Evolutionary conservation across 371 early-diverging fungal species (phyloP).

Genomic region (Batkoa obscura): DNA sequence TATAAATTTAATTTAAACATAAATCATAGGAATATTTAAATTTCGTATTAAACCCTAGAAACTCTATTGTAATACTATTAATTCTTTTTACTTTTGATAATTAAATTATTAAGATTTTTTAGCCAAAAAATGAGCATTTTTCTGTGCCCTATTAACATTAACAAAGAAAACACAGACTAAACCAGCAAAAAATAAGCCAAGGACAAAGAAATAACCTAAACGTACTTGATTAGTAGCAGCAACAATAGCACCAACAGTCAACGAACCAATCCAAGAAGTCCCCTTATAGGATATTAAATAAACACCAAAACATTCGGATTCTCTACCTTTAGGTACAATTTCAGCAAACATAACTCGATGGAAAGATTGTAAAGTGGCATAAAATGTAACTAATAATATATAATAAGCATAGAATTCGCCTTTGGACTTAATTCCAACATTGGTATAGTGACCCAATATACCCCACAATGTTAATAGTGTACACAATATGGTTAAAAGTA

Average conservation of each 20-base stretch:
- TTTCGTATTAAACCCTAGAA: no score
- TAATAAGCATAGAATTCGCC: background rate
- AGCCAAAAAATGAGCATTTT: background rate
- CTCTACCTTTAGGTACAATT: constrained; percentile 25
- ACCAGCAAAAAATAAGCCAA: background rate
- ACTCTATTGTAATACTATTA: no score
- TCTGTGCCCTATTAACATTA: background rate
- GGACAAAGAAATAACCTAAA: background rate
- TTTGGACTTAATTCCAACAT: background rate
- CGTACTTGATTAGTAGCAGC: background rate
- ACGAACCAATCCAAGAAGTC: constrained; percentile 37
- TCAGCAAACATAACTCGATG: constrained; percentile 22
- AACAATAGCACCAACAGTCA: constrained; percentile 27
- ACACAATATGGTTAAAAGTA: constrained; percentile 12
- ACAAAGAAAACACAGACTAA: background rate
- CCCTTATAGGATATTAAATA: constrained; percentile 40
- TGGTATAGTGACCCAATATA: constrained; percentile 9
- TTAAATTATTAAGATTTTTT: no score
- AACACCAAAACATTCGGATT: constrained; percentile 29
- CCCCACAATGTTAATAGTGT: constrained; percentile 15
- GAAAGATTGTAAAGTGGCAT: background rate
- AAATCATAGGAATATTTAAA: no score
- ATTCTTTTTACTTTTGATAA: no score
- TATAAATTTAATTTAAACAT: no score
- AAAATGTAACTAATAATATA: background rate